Base-by-base conservation (phyloP, 2,329 filamentous ascomycete genomes). In the Stagonosporopsis chrysanthemi region DNA sequence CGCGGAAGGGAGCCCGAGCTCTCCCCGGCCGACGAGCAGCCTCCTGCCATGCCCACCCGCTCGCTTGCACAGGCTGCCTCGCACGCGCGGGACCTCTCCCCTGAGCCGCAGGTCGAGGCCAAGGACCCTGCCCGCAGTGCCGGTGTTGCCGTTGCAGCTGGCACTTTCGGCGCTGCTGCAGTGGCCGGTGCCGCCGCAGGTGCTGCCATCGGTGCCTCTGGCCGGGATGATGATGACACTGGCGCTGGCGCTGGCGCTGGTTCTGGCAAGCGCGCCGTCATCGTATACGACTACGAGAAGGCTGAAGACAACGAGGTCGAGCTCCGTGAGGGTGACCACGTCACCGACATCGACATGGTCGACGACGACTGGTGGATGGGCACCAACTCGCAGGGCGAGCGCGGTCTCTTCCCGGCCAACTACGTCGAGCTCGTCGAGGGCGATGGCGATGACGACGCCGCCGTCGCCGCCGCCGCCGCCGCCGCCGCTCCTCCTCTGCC, bases 311-410 rank as follows among this genome's bases (percentile, higher is more conserved):
- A 99, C 71, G 95, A 99, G 79, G 86, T 99, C 55, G 92, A 97
- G 64, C 84, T 99, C 17, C 83, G 86, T 24, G 95, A 99, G 78
- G 93, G 93, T 61, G 91, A 97, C 69, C 86, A 88, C 63, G 89
- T 99, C 35, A 92, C 86, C 23, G 89, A 97, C 73, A 97, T 99
- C 69, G 92, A 98, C 62, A 96, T 96, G 90, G 92, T 99, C 2
- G 95, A 98, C 68, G 90, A 96, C 48, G 94, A 99, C 74, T 99
- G 95, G 95, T 99, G 95, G 95, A 90, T 97, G 85, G 95, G 96
- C 40, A 91, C 90, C 65, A 99, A 98, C 80, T 80, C 84, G 22
- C 83, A 82, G 60, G 95, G 95, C 67, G 92, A 97, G 77, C 88
- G 83, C 56, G 95, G 95, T 44, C 83, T 99, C 33, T 98, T 99